These are phyloP conservation scores for Trichoderma afroharzianum DNA, from an alignment of 2,329 filamentous ascomycete genomes.

Conservation along the genomic window DNA sequence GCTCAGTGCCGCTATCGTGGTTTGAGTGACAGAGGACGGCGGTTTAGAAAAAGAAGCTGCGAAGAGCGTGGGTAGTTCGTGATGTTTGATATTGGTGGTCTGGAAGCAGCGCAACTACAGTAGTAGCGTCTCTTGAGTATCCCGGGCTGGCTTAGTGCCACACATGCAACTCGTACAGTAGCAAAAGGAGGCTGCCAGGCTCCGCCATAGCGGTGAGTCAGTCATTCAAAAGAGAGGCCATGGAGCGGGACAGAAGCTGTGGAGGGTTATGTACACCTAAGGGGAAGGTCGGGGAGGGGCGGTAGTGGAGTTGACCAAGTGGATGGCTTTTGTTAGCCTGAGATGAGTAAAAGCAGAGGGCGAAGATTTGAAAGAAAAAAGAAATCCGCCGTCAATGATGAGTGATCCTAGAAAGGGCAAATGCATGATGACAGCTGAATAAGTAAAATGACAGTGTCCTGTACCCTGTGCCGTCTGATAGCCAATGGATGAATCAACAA, in stretches of 20 bases:
- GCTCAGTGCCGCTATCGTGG: background rate
- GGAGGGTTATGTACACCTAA: background rate
- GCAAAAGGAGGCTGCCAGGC: background rate
- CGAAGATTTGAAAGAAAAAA: background rate
- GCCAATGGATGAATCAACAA: background rate
- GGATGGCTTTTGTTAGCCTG: background rate
- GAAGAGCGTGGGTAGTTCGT: background rate
- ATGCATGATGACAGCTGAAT: background rate
- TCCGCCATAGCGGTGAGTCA: slow-evolving; percentile 12
- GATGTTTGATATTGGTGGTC: background rate
- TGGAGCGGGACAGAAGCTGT: background rate
- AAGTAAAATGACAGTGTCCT: background rate
- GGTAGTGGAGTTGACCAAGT: background rate
- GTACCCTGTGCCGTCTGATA: background rate
- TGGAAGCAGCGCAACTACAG: background rate
- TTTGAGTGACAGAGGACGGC: background rate
- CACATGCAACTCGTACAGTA: background rate
- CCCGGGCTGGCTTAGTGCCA: background rate
- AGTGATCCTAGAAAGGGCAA: background rate
- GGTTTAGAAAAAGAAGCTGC: background rate
- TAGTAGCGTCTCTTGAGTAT: background rate
- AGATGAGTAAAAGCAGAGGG: background rate
- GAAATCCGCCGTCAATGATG: background rate
- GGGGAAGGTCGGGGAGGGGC: background rate
- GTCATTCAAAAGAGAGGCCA: background rate